Conservation (phyloP, 2,329 filamentous ascomycete species). For the Fusarium continuum region DNA sequence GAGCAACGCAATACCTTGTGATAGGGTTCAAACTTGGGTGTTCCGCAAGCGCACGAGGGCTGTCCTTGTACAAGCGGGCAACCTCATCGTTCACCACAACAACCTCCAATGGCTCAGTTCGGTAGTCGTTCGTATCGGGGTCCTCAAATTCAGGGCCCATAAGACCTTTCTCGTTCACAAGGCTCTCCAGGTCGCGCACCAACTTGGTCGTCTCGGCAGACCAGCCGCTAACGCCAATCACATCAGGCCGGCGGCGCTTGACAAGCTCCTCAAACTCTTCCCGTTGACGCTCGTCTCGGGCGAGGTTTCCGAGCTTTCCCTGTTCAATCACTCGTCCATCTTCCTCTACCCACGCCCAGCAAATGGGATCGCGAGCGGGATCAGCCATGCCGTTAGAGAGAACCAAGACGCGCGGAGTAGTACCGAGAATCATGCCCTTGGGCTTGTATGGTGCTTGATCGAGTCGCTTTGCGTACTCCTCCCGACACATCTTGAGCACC, state of each 20-base stretch:
- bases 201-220: constrained; percentile 87
- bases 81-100: constrained; percentile 96
- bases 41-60: constrained; percentile 78
- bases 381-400: constrained; percentile 87
- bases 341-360: constrained; percentile 93
- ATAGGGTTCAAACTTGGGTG: constrained; percentile 83
- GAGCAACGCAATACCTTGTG: constrained; percentile 86
- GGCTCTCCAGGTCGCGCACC: constrained; percentile 79
- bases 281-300: constrained; percentile 71
- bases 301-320: constrained; percentile 84
- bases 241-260: constrained; percentile 83
- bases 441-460: constrained; percentile 98
- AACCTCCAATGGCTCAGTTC: constrained; percentile 84
- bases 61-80: constrained; percentile 94
- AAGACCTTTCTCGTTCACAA: constrained; percentile 81
- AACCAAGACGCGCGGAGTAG: constrained; percentile 84
- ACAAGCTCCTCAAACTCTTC: constrained; percentile 82
- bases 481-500: constrained; percentile 85
- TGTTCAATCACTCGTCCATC: constrained; percentile 89
- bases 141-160: constrained; percentile 86
- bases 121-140: constrained; percentile 76
- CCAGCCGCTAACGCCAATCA: constrained; percentile 89
- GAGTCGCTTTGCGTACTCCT: constrained; percentile 87
- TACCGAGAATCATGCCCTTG: constrained; percentile 89
- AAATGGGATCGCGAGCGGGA: constrained; percentile 77